Evolutionary conservation across 208 protist genomes (phyloP).

Genomic region (Trypanosomatidae sp.): DNA sequence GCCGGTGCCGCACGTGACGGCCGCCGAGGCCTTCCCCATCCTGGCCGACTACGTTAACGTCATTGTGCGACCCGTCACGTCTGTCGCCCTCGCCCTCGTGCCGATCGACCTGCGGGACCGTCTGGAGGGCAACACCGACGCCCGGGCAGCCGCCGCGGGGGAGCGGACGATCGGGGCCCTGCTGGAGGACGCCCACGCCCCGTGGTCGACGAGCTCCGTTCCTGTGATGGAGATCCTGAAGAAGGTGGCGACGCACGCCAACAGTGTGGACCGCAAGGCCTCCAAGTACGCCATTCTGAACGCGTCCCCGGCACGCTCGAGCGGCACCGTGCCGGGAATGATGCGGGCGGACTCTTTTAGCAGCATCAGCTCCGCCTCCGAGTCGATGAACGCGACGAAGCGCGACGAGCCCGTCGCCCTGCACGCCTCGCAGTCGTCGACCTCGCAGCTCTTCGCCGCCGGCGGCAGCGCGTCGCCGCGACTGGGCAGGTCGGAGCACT

Average conservation of each 20-base stretch:
- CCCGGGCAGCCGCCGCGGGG: conserved; percentile 6
- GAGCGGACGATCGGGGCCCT: not conserved
- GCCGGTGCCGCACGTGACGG: conserved; percentile 24
- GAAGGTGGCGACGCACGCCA: conserved; percentile 67
- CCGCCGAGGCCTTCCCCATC: conserved; percentile 14
- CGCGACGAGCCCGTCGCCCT: conserved; percentile 10
- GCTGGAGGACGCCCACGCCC: conserved; percentile 7
- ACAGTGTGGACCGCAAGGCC: conserved; percentile 80
- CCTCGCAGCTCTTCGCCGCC: conserved; percentile 9
- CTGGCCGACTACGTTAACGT: conserved; percentile 52
- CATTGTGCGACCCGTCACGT: conserved; percentile 45
- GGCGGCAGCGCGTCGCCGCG: conserved; percentile 5
- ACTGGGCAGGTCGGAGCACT: conserved; percentile 64
- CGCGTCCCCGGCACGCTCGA: conserved; percentile 51
- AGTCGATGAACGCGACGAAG: conserved; percentile 17
- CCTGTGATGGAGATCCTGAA: conserved; percentile 74
- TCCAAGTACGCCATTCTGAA: conserved; percentile 84
- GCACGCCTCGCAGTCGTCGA: conserved; percentile 5
- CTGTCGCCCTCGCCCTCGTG: conserved; percentile 50
- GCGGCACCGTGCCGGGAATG: conserved; percentile 20
- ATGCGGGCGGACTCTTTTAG: conserved; percentile 26
- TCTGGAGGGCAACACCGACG: conserved; percentile 55
- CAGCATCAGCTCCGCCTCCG: conserved; percentile 21
- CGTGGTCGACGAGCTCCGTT: conserved; percentile 32
- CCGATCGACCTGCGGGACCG: conserved; percentile 78